Percentiles rank a stretch among this genome's conserved stretches.
phyloP scores from a whole-genome alignment of 2,329 filamentous ascomycete species.

The Aureobasidium musti region DNA sequence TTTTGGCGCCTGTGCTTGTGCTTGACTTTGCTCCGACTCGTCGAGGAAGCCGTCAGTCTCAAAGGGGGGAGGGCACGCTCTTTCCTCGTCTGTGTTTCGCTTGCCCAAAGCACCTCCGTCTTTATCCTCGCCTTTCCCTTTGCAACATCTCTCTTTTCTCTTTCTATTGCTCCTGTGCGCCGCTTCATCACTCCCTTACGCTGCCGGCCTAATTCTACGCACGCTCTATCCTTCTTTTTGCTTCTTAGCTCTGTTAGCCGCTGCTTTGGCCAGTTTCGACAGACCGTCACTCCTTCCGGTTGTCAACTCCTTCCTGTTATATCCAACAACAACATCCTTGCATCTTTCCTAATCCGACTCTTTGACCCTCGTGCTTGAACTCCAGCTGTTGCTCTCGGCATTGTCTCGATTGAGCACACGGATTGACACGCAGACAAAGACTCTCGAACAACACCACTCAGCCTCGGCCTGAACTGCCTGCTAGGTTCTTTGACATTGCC shows the following conservation, averaged over 20 bases:
- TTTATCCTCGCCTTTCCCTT: constrained; percentile 26
- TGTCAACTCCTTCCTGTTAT: constrained; percentile 5
- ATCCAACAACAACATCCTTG: constrained; percentile 9
- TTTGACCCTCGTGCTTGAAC: constrained; percentile 7
- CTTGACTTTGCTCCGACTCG: constrained; percentile 27
- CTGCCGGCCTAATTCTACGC: constrained; percentile 13
- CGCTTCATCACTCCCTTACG: constrained; percentile 29
- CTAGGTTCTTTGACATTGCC: constrained; percentile 6
- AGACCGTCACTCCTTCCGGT: constrained; percentile 27
- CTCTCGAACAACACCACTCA: background rate
- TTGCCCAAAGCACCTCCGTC: constrained; percentile 21
- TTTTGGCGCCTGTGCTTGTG: constrained; percentile 21
- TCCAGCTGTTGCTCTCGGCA: constrained; percentile 25
- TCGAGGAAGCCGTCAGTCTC: constrained; percentile 13
- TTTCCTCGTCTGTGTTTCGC: constrained; percentile 27
- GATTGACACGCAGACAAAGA: constrained; percentile 19
- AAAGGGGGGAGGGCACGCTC: constrained; percentile 25
- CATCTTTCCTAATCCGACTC: constrained; percentile 24
- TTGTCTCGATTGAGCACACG: constrained; percentile 26
- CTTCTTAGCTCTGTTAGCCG: constrained; percentile 14
- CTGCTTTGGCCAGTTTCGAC: constrained; percentile 28
- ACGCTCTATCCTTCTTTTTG: constrained; percentile 5
- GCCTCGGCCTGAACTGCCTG: constrained; percentile 19
- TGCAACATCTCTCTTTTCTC: constrained; percentile 26
- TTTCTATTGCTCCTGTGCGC: constrained; percentile 25